Percentiles rank a stretch among this genome's conserved stretches.
phyloP scores from a whole-genome alignment of 148 eudicot species.

The Spergularia marina region DNA sequence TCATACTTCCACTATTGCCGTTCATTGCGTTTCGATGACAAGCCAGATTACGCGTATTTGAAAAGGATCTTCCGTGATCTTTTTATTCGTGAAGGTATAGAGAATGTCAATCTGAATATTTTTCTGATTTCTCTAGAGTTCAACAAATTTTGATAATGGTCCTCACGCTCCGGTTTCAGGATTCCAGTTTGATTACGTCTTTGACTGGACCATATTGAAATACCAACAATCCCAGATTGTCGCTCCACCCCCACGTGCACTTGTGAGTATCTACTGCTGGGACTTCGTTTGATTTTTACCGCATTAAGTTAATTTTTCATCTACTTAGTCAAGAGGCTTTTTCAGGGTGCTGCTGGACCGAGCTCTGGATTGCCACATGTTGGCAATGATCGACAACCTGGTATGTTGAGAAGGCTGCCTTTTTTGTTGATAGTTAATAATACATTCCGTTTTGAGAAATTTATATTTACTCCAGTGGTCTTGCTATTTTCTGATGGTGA shows the following conservation, averaged over 20 bases:
- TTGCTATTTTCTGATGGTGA: not conserved
- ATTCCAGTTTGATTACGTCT: slow-evolving; percentile 73
- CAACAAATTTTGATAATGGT: slow-evolving; percentile 9
- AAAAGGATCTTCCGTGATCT: slow-evolving; percentile 88
- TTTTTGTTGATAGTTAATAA: not conserved
- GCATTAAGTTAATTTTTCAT: not conserved
- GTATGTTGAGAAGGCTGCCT: slow-evolving; percentile 29
- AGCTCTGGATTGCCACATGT: slow-evolving; percentile 76
- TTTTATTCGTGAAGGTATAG: slow-evolving; percentile 77
- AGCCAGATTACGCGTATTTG: slow-evolving; percentile 87
- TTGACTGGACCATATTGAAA: slow-evolving; percentile 67
- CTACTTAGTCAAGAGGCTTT: slow-evolving; percentile 14
- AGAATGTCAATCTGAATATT: not conserved
- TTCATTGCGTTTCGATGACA: slow-evolving; percentile 83
- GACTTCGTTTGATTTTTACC: slow-evolving; percentile 13
- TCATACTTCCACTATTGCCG: slow-evolving; percentile 92
- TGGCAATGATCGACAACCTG: slow-evolving; percentile 54
- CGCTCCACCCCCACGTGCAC: slow-evolving; percentile 78
- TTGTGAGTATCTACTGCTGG: slow-evolving; percentile 43
- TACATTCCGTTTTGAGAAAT: not conserved
- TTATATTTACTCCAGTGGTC: not conserved
- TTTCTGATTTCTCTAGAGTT: not conserved
- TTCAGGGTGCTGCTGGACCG: slow-evolving; percentile 84
- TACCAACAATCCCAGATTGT: slow-evolving; percentile 71
- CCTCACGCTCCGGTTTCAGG: slow-evolving; percentile 40